Percentiles rank a stretch among this genome's conserved stretches.
Evolutionary conservation across 2,329 filamentous ascomycete species (phyloP).

Genomic region (Davidsoniella eucalypti): DNA sequence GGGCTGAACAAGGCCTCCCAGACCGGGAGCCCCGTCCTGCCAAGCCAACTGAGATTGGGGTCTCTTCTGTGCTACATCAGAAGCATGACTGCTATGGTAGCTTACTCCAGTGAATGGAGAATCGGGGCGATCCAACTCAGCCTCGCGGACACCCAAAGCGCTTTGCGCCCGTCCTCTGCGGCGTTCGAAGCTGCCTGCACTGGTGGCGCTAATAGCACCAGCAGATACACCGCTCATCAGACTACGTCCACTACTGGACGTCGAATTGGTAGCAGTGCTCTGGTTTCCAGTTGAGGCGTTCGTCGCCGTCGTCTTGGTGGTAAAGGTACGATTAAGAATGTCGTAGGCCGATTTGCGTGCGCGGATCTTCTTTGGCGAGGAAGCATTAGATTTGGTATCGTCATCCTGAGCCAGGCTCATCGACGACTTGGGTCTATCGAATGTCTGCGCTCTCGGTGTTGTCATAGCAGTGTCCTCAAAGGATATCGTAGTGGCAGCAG

Average conservation of each 20-base stretch:
- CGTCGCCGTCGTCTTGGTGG: conserved; percentile 73
- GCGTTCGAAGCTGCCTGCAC: conserved; percentile 79
- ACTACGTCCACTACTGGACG: conserved; percentile 64
- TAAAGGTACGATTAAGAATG: conserved; percentile 65
- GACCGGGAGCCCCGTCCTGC: conserved; percentile 46
- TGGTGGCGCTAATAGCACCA: conserved; percentile 81
- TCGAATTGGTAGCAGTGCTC: conserved; percentile 58
- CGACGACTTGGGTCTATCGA: conserved; percentile 42
- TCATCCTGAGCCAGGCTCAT: conserved; percentile 26
- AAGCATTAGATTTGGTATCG: conserved; percentile 1
- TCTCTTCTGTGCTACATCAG: conserved; percentile 27
- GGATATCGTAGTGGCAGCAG: not conserved
- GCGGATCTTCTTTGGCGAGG: conserved; percentile 28
- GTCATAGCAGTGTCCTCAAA: conserved; percentile 26
- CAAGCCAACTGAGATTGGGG: conserved; percentile 52
- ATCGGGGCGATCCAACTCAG: conserved; percentile 38
- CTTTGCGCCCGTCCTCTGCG: conserved; percentile 51
- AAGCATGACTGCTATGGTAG: conserved; percentile 78
- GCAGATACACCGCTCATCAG: conserved; percentile 91
- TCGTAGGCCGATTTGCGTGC: conserved; percentile 67
- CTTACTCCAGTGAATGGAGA: conserved; percentile 63
- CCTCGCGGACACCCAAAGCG: conserved; percentile 43
- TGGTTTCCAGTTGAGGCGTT: conserved; percentile 58
- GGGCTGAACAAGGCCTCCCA: conserved; percentile 64
- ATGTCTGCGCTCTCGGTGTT: conserved; percentile 31